Percentiles rank a stretch among this genome's conserved stretches.
Evolutionary conservation across 2,329 filamentous ascomycete genomes (phyloP).

Genomic region (Verticillium zaregamsianum): DNA sequence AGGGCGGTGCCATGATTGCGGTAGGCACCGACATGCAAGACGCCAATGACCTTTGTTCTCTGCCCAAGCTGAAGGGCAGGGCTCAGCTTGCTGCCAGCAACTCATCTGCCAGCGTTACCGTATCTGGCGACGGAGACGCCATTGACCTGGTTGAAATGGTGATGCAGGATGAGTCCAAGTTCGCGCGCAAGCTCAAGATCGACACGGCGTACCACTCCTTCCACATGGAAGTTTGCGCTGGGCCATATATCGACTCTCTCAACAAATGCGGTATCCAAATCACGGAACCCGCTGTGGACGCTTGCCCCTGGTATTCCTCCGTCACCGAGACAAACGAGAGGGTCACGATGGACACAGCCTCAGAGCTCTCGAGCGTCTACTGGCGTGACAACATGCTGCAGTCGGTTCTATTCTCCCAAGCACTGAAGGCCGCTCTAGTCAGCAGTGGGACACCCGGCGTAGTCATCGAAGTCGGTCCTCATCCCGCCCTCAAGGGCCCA

Average conservation of each 20-base stretch:
- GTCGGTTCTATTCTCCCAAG: conserved; percentile 6
- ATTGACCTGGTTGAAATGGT: conserved; percentile 3
- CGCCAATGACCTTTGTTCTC: conserved; percentile 26
- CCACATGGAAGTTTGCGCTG: conserved; percentile 21
- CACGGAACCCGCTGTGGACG: conserved; percentile 11
- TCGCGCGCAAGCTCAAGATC: conserved; percentile 15
- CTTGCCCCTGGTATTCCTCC: conserved; percentile 16
- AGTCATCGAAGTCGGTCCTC: conserved; percentile 29
- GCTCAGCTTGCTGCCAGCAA: conserved; percentile 16
- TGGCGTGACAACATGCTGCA: conserved; percentile 11
- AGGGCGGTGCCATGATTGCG: not conserved
- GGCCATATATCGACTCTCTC: not conserved
- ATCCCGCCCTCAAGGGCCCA: conserved; percentile 36
- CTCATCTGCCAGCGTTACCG: conserved; percentile 17
- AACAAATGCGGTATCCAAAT: not conserved
- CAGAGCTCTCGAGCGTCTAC: not conserved
- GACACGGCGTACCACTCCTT: conserved; percentile 16
- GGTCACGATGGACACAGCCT: not conserved
- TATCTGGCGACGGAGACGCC: conserved; percentile 15
- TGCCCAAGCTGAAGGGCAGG: conserved; percentile 23
- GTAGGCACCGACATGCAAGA: conserved; percentile 23
- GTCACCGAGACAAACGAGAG: not conserved
- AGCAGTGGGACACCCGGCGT: conserved; percentile 4
- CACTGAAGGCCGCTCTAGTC: not conserved
- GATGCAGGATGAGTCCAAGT: not conserved